These are phyloP conservation scores for Aspergillus sp. DNA, from an alignment of 2,329 filamentous ascomycete species.

Conservation along the genomic window DNA sequence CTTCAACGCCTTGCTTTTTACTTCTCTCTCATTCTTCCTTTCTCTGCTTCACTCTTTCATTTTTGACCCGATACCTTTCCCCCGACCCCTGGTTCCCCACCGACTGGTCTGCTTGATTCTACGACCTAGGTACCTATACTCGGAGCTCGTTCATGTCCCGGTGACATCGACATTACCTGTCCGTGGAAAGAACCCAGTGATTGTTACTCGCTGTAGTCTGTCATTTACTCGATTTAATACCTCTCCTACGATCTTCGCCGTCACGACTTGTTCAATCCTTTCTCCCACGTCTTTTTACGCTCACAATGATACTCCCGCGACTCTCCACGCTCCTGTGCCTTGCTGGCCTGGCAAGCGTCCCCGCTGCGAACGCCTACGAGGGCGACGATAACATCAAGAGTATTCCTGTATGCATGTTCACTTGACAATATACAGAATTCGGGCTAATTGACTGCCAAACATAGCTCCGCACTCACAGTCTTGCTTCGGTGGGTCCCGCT, in stretches of 20 bases:
- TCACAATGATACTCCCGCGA: slow-evolving; percentile 32
- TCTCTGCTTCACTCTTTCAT: slow-evolving; percentile 2
- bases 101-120: background rate
- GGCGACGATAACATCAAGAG: slow-evolving; percentile 57
- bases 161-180: slow-evolving; percentile 17
- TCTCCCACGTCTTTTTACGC: background rate
- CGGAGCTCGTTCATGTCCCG: slow-evolving; percentile 51
- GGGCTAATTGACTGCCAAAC: slow-evolving; percentile 16
- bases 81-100: background rate
- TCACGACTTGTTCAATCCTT: background rate
- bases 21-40: slow-evolving; percentile 1
- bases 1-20: slow-evolving; percentile 9
- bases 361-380: slow-evolving; percentile 42
- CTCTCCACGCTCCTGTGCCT: slow-evolving; percentile 35
- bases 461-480: slow-evolving; percentile 82
- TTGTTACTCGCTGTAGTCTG: slow-evolving; percentile 16
- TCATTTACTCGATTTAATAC: slow-evolving; percentile 11
- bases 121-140: slow-evolving; percentile 8
- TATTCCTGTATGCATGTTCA: slow-evolving; percentile 57
- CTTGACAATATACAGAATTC: background rate
- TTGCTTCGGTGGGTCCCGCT: slow-evolving; percentile 64
- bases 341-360: slow-evolving; percentile 30
- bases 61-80: background rate
- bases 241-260: slow-evolving; percentile 3
- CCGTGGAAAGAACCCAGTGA: slow-evolving; percentile 3